Evolutionary conservation across 2,329 filamentous ascomycete species (phyloP).

Genomic region (Talaromyces amestolkiae): DNA sequence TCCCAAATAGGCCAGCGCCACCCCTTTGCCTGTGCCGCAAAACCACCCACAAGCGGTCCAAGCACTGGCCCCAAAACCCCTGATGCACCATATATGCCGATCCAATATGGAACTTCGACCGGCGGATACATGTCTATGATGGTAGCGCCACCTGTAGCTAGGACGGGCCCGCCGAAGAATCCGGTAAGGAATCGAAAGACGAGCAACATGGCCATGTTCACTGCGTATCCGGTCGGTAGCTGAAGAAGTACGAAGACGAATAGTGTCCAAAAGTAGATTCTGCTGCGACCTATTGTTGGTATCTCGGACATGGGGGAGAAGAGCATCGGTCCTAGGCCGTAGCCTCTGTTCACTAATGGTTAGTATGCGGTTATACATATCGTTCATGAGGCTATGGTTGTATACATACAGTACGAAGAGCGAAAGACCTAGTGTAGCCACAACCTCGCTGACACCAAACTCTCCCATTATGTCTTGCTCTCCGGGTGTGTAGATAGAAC

Average conservation of each 20-base stretch:
- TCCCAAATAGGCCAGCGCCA: constrained; percentile 59
- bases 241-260: constrained; percentile 52
- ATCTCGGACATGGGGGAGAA: constrained; percentile 62
- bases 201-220: constrained; percentile 9
- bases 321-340: constrained; percentile 58
- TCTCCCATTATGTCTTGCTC: constrained; percentile 26
- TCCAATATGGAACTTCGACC: constrained; percentile 44
- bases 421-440: constrained; percentile 56
- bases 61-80: constrained; percentile 42
- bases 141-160: constrained; percentile 69
- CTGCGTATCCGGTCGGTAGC: constrained; percentile 1
- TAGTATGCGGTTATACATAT: neutral
- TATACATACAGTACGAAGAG: constrained; percentile 53
- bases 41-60: constrained; percentile 52
- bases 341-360: constrained; percentile 39
- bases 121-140: constrained; percentile 64
- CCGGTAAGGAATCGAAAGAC: constrained; percentile 58
- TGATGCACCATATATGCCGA: constrained; percentile 51
- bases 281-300: constrained; percentile 64
- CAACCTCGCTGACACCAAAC: constrained; percentile 32
- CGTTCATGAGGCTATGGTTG: neutral
- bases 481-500: constrained; percentile 33
- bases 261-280: constrained; percentile 66
- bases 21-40: constrained; percentile 41
- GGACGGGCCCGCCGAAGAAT: constrained; percentile 62